Evolutionary conservation across 2,329 filamentous ascomycete species (phyloP).

Genomic region (Epicoccum sorghinum): DNA sequence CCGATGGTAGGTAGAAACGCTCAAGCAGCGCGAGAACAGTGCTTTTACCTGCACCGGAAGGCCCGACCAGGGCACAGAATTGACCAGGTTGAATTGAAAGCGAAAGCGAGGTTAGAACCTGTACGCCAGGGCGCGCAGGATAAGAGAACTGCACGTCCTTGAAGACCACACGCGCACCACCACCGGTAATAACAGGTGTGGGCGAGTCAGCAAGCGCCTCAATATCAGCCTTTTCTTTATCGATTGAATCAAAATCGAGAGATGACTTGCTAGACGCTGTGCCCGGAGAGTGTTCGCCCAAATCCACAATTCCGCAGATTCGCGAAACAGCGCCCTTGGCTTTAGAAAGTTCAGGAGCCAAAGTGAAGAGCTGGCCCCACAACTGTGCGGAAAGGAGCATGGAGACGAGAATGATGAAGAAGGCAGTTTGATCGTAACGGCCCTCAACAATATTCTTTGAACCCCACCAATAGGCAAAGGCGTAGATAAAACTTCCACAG

Average conservation of each 20-base stretch:
- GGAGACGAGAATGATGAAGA: constrained; percentile 75
- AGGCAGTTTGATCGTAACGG: constrained; percentile 69
- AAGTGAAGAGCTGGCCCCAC: constrained; percentile 75
- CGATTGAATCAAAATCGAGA: constrained; percentile 76
- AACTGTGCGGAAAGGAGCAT: constrained; percentile 75
- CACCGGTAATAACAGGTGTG: constrained; percentile 73
- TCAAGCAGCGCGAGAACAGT: constrained; percentile 64
- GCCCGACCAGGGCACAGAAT: constrained; percentile 69
- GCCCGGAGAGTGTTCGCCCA: constrained; percentile 30
- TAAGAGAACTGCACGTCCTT: constrained; percentile 69
- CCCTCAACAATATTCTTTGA: constrained; percentile 71
- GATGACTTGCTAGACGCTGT: constrained; percentile 85
- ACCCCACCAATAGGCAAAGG: constrained; percentile 82
- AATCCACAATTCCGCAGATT: constrained; percentile 70
- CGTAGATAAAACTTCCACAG: constrained; percentile 71
- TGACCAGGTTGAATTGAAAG: constrained; percentile 64
- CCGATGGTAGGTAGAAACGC: constrained; percentile 60
- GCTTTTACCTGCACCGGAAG: constrained; percentile 71
- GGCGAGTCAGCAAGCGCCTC: constrained; percentile 37
- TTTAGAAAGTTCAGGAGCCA: constrained; percentile 75
- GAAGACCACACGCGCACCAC: constrained; percentile 58
- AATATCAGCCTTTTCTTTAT: constrained; percentile 52
- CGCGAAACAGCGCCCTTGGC: constrained; percentile 71
- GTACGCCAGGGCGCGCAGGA: constrained; percentile 64
- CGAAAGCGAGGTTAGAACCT: constrained; percentile 63